A percentile compares a stretch with the other conserved stretches of the same genome.
These are phyloP conservation scores for Candida albicans DNA, from an alignment of 1,139 yeast genomes.

Conservation along the genomic window DNA sequence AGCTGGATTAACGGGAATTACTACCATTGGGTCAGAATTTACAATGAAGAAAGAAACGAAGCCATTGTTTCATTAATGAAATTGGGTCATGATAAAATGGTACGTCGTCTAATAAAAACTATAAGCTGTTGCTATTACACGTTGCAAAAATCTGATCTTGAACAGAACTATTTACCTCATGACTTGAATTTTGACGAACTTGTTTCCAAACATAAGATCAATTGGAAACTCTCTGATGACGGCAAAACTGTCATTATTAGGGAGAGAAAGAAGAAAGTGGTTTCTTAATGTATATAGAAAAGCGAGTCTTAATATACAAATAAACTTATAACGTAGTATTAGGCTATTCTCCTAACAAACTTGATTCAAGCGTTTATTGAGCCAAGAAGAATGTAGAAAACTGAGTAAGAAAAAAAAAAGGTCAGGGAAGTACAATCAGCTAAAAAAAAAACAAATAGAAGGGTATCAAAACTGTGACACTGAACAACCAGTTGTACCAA, in stretches of 20 bases:
- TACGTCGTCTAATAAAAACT: constrained; percentile 28
- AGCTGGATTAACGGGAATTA: constrained; percentile 44
- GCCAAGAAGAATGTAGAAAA: no score
- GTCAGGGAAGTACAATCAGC: no score
- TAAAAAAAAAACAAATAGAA: no score
- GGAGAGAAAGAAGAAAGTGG: constrained; percentile 15
- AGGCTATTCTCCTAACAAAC: no score
- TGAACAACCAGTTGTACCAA: no score
- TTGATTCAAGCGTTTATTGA: no score
- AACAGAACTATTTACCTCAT: constrained; percentile 27
- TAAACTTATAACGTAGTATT: not conserved
- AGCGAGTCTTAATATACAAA: no score
- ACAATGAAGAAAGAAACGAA: constrained; percentile 30
- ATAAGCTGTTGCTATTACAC: constrained; percentile 41
- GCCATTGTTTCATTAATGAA: constrained; percentile 39
- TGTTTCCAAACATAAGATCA: constrained; percentile 17
- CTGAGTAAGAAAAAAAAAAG: no score
- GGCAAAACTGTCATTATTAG: constrained; percentile 22
- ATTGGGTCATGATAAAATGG: constrained; percentile 36
- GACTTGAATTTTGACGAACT: constrained; percentile 25
- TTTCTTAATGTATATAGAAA: not conserved
- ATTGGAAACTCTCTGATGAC: constrained; percentile 30
- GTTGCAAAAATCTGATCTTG: constrained; percentile 22
- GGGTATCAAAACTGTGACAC: no score
- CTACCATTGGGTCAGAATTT: constrained; percentile 40